Base-by-base conservation (phyloP, 768 basidiomycete species). In the Hemileccinum rubropunctum region DNA sequence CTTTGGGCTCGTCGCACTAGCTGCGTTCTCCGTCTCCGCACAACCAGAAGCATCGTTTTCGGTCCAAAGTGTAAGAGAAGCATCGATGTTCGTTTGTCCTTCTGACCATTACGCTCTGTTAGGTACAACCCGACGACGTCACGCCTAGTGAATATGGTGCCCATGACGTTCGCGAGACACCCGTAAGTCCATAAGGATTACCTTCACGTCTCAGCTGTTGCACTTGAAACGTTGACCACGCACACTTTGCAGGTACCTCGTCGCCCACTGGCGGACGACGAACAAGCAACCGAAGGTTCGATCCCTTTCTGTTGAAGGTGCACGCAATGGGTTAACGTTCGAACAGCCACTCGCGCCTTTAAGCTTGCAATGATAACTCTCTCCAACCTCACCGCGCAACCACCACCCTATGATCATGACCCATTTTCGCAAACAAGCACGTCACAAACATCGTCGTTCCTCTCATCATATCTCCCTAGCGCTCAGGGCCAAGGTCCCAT, bases 401-500 rank as follows among this genome's bases (percentile, higher is more conserved):
- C 83, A 14, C 74, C 78, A 32, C 72, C 76, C 36, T 76, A 81
- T 48, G 74, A 78, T 18, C 78, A 81, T 39, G 82, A 86, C 43
- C 74, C 80, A 2, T 61, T 57, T 39, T 46, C 61, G 7, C 61
- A 51, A 37, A 51, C 61, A 5, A 70, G 77, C 18, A 70, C 76
- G 13, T 73, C 72, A 10, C 70, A 74, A 21, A 64, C 68, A 33
- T 61, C 67, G 15, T 84, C 83, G 13, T 68, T 88, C 32, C 67
- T 90, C 15, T 81, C 83, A 3, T 77, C 81, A 0, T 74, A 90
- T 46, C 70, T 89, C 12, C 88, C 90, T 0, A 86, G 77, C 57
- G 69, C 80, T 18, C 88, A 90, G 62, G 87, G 86, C 2, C 86
- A 86, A 65, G 88, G 87, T 4, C 89, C 90, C 7, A 64, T 91